Conservation (phyloP, 1,284 basidiomycete species). For the Waitea zeae region DNA sequence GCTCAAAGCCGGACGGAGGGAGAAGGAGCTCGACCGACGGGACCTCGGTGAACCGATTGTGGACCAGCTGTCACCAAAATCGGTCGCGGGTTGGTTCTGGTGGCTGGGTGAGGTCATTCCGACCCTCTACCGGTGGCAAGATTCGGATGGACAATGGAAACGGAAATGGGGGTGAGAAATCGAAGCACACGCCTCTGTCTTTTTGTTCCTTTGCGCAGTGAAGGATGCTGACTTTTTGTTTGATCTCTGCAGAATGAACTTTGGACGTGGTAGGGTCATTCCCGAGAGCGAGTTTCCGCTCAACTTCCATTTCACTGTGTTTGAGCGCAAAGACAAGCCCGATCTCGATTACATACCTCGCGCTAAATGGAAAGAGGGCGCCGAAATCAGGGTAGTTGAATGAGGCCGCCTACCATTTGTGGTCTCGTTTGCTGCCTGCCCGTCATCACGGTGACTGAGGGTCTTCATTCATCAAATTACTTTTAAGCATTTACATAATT, state of each 20-base stretch:
- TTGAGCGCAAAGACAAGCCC: constrained; percentile 26
- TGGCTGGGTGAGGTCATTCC: constrained; percentile 26
- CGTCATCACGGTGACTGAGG: too few relatives aligned
- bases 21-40: constrained; percentile 7
- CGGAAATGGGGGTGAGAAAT: constrained; percentile 15
- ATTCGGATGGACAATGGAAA: constrained; percentile 16
- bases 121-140: constrained; percentile 17
- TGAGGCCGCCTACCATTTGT: too few relatives aligned
- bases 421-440: too few relatives aligned
- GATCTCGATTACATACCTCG: constrained; percentile 29
- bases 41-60: constrained; percentile 16
- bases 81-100: constrained; percentile 13
- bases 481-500: too few relatives aligned
- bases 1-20: background rate
- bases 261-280: constrained; percentile 30
- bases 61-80: constrained; percentile 18
- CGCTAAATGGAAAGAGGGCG: constrained; percentile 26
- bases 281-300: constrained; percentile 16
- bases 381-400: too few relatives aligned
- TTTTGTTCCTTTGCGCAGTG: too few relatives aligned
- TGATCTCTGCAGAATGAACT: constrained; percentile 15
- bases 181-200: background rate
- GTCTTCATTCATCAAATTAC: too few relatives aligned
- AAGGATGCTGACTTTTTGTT: background rate
- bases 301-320: constrained; percentile 34